Evolutionary conservation across 306 rosid species (phyloP), one percentile per base, ranked within the genome.

Genomic region (Ormosia semicastrata): DNA sequence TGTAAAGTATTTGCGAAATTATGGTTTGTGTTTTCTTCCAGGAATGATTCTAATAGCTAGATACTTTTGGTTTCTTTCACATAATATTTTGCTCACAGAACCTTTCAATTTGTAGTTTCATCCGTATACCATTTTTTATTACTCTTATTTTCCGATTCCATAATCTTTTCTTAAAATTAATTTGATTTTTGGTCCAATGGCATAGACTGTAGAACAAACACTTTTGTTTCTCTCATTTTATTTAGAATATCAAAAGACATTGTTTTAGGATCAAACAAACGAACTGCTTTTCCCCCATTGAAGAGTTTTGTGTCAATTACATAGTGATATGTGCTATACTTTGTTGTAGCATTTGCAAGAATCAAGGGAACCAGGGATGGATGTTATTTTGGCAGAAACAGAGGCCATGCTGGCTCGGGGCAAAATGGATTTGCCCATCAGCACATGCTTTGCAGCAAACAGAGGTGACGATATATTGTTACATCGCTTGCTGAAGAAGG

Each of bases 391-490:
- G 80, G 76, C 30, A 50, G 95, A 92, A 18, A 86, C 87, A 40
- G 89, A 88, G 83, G 83, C 59, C 52, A 82, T 91, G 93, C 74
- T 92, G 41, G 85, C 90, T 64, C 83, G 81, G 34, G 97, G 95
- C 17, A 82, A 66, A 84, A 75, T 87, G 83, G 91, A 88, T 68
- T 41, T 92, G 84, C 93, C 95, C 52, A 83, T 92, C 9, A 82
- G 89, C 80, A 80, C 85, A 17, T 87, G 92, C 81, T 92, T 91
- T 82, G 97, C 97, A 63, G 93, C 83, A n/a, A 59, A 10, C 49
- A 88, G 90, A 82, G 78, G 70, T 41, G 91, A 91, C n/a, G 85
- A 88, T 29, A 2, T 65, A 62, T 75, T 92, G 89, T 76, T 92
- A 54, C 80, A 81, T 37, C 88, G 81, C 57, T 73, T 90, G 90